Evolutionary conservation across 208 protist genomes (phyloP).

Genomic region (Wallacemonas sp.): DNA sequence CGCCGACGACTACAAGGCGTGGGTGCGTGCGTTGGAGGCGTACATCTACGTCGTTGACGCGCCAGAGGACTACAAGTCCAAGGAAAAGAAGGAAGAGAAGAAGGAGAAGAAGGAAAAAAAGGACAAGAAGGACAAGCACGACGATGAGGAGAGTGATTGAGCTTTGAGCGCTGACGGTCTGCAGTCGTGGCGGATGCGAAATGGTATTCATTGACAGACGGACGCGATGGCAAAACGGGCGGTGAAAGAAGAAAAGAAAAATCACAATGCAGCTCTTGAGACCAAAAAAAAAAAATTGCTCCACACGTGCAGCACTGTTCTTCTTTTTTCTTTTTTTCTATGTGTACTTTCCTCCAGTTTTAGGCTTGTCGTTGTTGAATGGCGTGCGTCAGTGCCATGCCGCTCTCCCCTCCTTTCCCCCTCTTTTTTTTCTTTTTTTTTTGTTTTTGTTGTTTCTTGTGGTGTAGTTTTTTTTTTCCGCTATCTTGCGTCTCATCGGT

Average conservation of each 20-base stretch:
- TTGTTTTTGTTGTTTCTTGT: constrained; percentile 8
- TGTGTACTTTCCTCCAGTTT: not conserved
- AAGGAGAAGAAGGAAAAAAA: constrained; percentile 18
- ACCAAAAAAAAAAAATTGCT: too few relatives aligned
- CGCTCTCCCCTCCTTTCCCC: not conserved
- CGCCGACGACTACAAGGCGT: constrained; percentile 26
- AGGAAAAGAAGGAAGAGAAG: constrained; percentile 19
- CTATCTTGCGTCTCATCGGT: not conserved
- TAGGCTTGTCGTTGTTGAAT: not conserved
- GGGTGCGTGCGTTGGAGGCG: constrained; percentile 36
- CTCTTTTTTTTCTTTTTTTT: not conserved
- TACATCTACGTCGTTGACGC: constrained; percentile 46
- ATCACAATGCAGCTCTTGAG: too few relatives aligned
- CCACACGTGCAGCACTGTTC: too few relatives aligned
- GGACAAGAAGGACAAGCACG: constrained; percentile 9
- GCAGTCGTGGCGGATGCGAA: too few relatives aligned
- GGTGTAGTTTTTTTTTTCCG: not conserved
- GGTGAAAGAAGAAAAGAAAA: too few relatives aligned
- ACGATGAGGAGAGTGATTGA: not conserved
- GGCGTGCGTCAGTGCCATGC: not conserved
- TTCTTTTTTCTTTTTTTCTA: constrained; percentile 17
- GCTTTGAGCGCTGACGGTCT: not conserved
- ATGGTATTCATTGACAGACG: not conserved
- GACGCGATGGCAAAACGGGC: too few relatives aligned
- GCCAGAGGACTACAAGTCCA: constrained; percentile 34